A percentile compares a stretch with the other conserved stretches of the same genome.
These are phyloP conservation scores for Xylariaceae sp. DNA, from an alignment of 2,329 filamentous ascomycete species.

Conservation along the genomic window DNA sequence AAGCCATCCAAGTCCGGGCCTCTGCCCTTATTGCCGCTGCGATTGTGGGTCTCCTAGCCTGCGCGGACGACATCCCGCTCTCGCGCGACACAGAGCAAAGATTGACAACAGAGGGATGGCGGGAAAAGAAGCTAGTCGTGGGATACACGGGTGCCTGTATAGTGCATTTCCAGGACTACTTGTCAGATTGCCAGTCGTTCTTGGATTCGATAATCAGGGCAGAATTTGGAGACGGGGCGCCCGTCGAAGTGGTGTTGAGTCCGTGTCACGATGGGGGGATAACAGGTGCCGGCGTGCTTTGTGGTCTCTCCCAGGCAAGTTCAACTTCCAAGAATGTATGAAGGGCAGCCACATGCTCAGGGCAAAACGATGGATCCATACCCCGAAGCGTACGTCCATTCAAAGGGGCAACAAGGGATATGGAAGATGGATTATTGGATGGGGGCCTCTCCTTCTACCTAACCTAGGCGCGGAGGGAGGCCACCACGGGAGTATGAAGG, in stretches of 20 bases:
- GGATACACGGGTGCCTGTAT: constrained; percentile 79
- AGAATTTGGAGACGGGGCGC: constrained; percentile 34
- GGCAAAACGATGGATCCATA: too few species aligned
- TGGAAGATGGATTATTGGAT: too few species aligned
- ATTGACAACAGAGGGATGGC: constrained; percentile 6
- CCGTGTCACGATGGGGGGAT: constrained; percentile 59
- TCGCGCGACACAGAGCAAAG: constrained; percentile 16
- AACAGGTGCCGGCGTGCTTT: constrained; percentile 56
- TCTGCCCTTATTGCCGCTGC: constrained; percentile 70
- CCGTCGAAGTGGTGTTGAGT: constrained; percentile 42
- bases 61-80: constrained; percentile 59
- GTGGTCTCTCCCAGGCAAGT: constrained; percentile 41
- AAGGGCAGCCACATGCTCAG: too few species aligned
- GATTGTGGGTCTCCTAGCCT: constrained; percentile 62
- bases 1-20: constrained; percentile 65
- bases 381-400: too few species aligned
- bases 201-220: constrained; percentile 49
- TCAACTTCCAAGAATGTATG: constrained; percentile 23
- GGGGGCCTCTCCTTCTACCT: too few species aligned
- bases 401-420: too few species aligned
- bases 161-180: constrained; percentile 70
- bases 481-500: too few species aligned
- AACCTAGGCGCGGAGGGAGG: too few species aligned
- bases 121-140: constrained; percentile 57
- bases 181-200: constrained; percentile 63